Evolutionary conservation across 352 stramenopile species (phyloP), one percentile per base, ranked within the genome.

Genomic region (Achlya hypogyna): DNA sequence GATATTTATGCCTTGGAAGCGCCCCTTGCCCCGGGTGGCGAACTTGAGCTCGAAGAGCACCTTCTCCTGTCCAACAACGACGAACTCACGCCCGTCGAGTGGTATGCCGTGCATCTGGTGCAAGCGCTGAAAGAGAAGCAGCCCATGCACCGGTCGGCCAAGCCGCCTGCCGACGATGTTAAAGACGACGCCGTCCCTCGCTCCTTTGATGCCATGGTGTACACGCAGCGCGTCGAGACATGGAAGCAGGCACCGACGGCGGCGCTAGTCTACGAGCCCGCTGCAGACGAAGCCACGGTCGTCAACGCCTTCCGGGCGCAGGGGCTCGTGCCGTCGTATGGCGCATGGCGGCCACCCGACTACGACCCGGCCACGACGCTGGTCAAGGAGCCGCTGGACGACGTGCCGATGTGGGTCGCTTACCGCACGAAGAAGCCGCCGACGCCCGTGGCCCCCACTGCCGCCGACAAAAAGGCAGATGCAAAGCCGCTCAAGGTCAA

Each of bases 31-130:
- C 83, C 90, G 3, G 63, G 82, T 32, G 76, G 78, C 27, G 86
- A 94, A 65, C 53, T 94, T 32, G 79, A 91, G 68, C 74, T 84
- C 4, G 82, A 92, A 56, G 86, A 94, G 49, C 86, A 94, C 65
- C 72, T 94, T 29, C 72, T 94, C 42, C 65, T 94, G 4, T 81
- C 84, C 12, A 92, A 90, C 66, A 88, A 82, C 9, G 86, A 94
- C 67, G 86, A 94, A 27, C 69, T 94, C 14, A 89, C 76, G 22
- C 84, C 83, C 20, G 81, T 94, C 43, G 85, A 94, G 71, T 94
- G 85, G 85, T 92, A 91, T 49, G 83, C 85, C 1, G 85, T 94
- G 22, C 86, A 89, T 54, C 91, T 81, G 40, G 75, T 94, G 0
- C 77, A 92, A 28, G 69, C 60, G 1, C 69, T 81, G 16, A 88